Percentiles rank a stretch among this genome's conserved stretches.
Evolutionary conservation across 2,329 filamentous ascomycete genomes (phyloP).

Genomic region (Trichoderma oligosporum): DNA sequence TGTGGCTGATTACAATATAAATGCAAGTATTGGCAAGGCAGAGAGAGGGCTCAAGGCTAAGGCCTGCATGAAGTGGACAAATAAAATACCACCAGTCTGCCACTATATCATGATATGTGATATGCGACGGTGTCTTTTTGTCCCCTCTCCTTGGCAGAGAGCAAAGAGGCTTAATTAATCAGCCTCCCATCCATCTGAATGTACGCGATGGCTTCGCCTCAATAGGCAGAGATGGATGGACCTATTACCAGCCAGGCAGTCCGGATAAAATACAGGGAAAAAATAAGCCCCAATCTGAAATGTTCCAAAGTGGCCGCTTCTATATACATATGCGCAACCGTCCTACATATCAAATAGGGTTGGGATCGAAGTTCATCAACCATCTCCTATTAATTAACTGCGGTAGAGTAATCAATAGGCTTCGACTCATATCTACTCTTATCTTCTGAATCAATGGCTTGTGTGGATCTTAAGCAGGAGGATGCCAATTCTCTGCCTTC

Average conservation of each 20-base stretch:
- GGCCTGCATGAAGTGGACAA: no score
- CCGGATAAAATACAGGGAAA: background rate
- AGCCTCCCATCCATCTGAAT: background rate
- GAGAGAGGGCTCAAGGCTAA: no score
- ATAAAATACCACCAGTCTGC: no score
- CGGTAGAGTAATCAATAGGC: background rate
- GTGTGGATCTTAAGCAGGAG: background rate
- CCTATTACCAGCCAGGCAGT: background rate
- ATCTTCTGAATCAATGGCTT: no score
- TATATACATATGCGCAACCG: background rate
- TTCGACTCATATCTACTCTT: background rate
- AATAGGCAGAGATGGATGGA: background rate
- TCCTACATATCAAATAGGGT: no score
- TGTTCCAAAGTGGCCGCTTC: background rate
- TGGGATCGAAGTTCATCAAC: no score
- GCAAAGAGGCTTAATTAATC: no score
- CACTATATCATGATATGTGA: no score
- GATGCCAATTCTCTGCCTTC: background rate
- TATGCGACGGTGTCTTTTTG: background rate
- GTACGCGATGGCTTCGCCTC: background rate
- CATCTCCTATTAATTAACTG: no score
- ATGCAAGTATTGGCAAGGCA: no score
- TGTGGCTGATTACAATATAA: no score
- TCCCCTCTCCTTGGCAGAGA: no score
- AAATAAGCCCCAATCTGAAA: background rate